phyloP scores from a whole-genome alignment of 2,329 filamentous ascomycete genomes.

The Elsinoe necatrix region DNA sequence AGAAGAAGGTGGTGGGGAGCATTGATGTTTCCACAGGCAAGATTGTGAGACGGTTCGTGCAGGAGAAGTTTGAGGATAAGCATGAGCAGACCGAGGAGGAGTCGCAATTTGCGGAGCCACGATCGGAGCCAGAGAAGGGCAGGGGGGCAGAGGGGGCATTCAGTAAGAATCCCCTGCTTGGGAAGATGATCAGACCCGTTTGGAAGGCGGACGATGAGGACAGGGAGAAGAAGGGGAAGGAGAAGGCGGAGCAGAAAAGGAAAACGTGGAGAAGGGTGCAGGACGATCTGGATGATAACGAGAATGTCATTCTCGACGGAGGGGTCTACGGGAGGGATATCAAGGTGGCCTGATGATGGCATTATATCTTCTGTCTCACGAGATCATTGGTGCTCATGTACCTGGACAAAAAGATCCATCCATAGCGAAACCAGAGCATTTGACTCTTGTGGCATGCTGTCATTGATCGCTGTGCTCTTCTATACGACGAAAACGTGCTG shows the following conservation, averaged over 20 bases:
- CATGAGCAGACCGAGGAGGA: slow-evolving; percentile 35
- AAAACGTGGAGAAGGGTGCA: slow-evolving; percentile 44
- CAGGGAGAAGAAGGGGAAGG: slow-evolving; percentile 43
- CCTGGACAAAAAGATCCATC: slow-evolving; percentile 76
- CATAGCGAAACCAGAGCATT: slow-evolving; percentile 94
- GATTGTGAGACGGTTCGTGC: slow-evolving; percentile 62
- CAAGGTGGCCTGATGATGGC: background rate
- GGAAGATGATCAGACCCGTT: slow-evolving; percentile 57
- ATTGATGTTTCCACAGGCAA: slow-evolving; percentile 73
- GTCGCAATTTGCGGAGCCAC: slow-evolving; percentile 17
- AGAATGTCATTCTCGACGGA: slow-evolving; percentile 46
- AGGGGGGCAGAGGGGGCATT: slow-evolving; percentile 45
- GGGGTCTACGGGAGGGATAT: slow-evolving; percentile 27
- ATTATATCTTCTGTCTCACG: background rate
- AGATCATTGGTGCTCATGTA: slow-evolving; percentile 92
- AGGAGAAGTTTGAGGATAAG: slow-evolving; percentile 46
- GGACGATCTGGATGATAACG: slow-evolving; percentile 46
- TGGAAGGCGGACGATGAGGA: slow-evolving; percentile 33
- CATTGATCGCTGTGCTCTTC: slow-evolving; percentile 74
- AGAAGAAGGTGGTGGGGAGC: slow-evolving; percentile 72
- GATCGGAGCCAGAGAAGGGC: slow-evolving; percentile 26
- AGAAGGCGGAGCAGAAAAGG: slow-evolving; percentile 27
- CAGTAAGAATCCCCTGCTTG: slow-evolving; percentile 59
- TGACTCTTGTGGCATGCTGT: slow-evolving; percentile 76
- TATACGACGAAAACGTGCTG: slow-evolving; percentile 52